phyloP scores from a whole-genome alignment of 164 flowering plant genomes.

The Echeveria elegans region DNA sequence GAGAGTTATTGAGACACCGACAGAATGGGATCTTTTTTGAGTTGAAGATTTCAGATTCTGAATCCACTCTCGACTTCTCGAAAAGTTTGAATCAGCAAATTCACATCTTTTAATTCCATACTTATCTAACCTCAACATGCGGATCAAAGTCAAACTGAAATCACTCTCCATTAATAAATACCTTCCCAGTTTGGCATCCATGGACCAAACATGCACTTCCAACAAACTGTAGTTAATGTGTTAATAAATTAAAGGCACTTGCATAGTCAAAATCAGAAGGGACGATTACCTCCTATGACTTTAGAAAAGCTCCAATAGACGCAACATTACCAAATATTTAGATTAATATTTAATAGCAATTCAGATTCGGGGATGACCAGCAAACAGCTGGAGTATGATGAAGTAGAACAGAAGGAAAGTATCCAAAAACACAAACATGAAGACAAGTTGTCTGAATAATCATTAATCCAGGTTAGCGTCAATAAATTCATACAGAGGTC shows the following conservation, averaged over 20 bases:
- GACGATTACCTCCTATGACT: background rate
- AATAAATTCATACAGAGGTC: background rate
- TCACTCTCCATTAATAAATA: background rate
- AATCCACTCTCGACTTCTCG: too few species aligned
- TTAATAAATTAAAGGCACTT: slow-evolving; percentile 2
- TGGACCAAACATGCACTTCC: background rate
- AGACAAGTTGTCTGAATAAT: background rate
- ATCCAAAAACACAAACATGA: background rate
- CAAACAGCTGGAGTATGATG: background rate
- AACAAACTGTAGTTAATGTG: background rate
- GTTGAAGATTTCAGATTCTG: too few species aligned
- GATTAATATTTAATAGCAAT: too few species aligned
- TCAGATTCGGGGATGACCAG: too few species aligned
- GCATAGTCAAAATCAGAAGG: background rate
- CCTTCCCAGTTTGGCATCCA: background rate
- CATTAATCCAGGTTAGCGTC: background rate
- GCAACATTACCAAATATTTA: too few species aligned
- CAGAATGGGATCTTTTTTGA: too few species aligned
- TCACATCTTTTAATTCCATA: too few species aligned
- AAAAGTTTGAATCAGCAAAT: too few species aligned
- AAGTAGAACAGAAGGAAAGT: background rate
- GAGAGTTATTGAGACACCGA: too few species aligned
- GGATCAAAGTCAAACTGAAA: background rate
- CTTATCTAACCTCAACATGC: background rate
- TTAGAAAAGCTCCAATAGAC: background rate